Conservation (phyloP, 176 grass and related monocot species). For the Echinochloa phyllopogon region DNA sequence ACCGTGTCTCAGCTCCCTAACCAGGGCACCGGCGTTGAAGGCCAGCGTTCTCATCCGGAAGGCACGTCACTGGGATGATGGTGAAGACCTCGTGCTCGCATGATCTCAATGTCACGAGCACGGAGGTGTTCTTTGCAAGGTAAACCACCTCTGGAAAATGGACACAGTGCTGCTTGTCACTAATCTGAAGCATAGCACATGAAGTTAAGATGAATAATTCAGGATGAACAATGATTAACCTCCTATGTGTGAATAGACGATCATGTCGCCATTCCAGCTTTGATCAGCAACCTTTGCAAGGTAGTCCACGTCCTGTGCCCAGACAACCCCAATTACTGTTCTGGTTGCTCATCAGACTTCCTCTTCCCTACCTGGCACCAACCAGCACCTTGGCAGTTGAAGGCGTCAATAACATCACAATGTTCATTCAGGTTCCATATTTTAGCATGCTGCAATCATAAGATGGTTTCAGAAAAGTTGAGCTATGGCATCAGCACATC, state of each 20-base stretch:
- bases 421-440: conserved; percentile 89
- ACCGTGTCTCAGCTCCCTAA: conserved; percentile 40
- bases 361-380: conserved; percentile 75
- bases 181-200: background rate
- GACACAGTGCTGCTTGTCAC: background rate
- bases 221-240: conserved; percentile 16
- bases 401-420: conserved; percentile 73
- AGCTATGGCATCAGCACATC: background rate
- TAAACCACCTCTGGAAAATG: conserved; percentile 49
- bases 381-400: conserved; percentile 88
- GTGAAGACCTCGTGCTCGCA: conserved; percentile 77
- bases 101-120: conserved; percentile 68
- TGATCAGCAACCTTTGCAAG: conserved; percentile 49
- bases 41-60: conserved; percentile 53
- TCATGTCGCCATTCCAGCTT: conserved; percentile 63
- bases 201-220: background rate
- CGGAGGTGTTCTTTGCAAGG: conserved; percentile 53
- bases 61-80: conserved; percentile 52
- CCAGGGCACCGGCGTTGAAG: conserved; percentile 76
- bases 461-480: background rate
- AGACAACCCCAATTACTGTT: conserved; percentile 60
- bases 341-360: conserved; percentile 75
- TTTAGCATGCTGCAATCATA: conserved; percentile 63
- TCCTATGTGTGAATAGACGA: conserved; percentile 64
- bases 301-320: conserved; percentile 55